Evolutionary conservation across 2,329 filamentous ascomycete species (phyloP), one percentile per base, ranked within the genome.

Genomic region (Sarocladiaceae sp.): DNA sequence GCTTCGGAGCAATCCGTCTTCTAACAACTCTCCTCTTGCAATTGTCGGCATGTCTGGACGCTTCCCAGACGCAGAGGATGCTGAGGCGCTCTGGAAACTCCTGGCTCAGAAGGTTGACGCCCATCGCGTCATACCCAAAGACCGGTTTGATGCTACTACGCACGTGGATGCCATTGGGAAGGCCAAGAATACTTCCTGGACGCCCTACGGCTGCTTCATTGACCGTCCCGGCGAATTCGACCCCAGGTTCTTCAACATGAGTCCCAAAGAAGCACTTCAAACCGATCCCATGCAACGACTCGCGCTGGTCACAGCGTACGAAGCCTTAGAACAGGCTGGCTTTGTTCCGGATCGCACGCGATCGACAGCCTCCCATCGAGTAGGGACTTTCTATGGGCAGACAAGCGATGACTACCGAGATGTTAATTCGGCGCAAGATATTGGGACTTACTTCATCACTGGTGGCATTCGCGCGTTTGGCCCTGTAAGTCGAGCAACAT

Each of bases 171-270:
- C 51, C 17, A 49, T 31, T 8, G 51, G 46, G 4, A 44, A 26
- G 37, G 51, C 29, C 29, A 33, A 26, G 47, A 29, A 20, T n/a
- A 33, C 37, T 18, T 37, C 39, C 4, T 18, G 12, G 11, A 18
- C 22, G n/a, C 20, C 25, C 15, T 5, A 58, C 26, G 61, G 65
- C 13, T 62, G 60, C 56, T 62, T 83, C 69, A 79, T 86, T 52
- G 78, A 84, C 44, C 75, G 85, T 58, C 82, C 83, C 0, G 81
- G 80, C 53, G 71, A 82, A 26, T 87, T 87, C 60, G 84, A 87
- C 57, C 78, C 82, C 23, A 72, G 78, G 1, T 87, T 87, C 71
- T 87, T 87, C 76, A 85, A 84, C 65, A 86, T 87, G 78, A 86
- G 82, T 51, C 83, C 84, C 8, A 78, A 82, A 55, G 84, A 87